Evolutionary conservation across 257 asterid species (phyloP).

Genomic region (Ligustrum vulgare): DNA sequence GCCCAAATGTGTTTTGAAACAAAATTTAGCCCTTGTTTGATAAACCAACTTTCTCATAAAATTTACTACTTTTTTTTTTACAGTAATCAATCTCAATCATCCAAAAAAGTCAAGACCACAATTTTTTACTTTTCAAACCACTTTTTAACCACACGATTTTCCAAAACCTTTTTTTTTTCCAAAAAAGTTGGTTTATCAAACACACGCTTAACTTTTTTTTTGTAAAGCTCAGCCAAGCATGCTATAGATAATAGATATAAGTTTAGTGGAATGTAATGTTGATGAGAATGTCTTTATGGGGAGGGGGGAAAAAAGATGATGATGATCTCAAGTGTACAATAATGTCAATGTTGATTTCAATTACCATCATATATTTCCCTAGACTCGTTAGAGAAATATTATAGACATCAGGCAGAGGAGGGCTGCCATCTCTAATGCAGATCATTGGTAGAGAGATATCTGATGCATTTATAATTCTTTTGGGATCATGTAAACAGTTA

Average conservation of each 20-base stretch:
- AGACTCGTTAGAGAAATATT: conserved; percentile 62
- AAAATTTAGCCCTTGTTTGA: no score
- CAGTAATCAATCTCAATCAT: no score
- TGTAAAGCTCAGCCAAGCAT: neutral
- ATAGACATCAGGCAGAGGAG: conserved; percentile 88
- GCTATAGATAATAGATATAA: neutral
- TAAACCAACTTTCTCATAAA: no score
- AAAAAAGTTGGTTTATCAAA: no score
- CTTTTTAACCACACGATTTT: no score
- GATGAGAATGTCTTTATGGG: neutral
- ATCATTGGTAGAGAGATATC: conserved; percentile 62
- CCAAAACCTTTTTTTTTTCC: no score
- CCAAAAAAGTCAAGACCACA: no score
- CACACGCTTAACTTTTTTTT: neutral
- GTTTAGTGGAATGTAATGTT: neutral
- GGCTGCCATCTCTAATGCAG: conserved; percentile 94
- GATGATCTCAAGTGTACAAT: neutral
- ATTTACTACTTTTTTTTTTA: no score
- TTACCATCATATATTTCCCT: conserved; percentile 41
- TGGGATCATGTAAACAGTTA: conserved; percentile 49
- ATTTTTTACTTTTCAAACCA: no score
- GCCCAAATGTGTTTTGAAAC: neutral
- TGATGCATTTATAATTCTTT: conserved; percentile 39
- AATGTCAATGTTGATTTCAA: neutral
- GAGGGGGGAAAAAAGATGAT: neutral